These are phyloP conservation scores for Saposhnikovia divaricata DNA, from an alignment of 129 eudicot genomes.

Conservation along the genomic window DNA sequence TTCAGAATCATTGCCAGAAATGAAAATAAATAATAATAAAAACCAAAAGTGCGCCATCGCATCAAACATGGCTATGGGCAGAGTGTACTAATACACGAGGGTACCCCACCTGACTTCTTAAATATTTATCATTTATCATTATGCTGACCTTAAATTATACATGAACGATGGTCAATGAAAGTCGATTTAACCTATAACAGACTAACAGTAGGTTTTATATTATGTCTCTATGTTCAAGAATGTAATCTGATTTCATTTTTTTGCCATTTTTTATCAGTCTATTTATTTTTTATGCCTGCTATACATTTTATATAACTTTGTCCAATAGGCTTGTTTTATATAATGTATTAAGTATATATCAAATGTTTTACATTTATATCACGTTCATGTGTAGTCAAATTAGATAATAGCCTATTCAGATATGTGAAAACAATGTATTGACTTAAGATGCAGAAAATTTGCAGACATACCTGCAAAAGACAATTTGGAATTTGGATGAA, in stretches of 20 bases:
- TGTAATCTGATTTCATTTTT: neutral
- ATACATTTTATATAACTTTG: neutral
- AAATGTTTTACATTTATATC: neutral
- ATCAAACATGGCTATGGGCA: neutral
- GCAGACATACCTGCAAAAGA: conserved; percentile 64
- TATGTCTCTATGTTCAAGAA: neutral
- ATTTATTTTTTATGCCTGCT: neutral
- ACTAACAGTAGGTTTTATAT: neutral
- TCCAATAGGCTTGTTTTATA: neutral
- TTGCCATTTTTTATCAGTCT: neutral
- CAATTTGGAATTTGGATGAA: conserved; percentile 73
- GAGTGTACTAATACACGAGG: neutral
- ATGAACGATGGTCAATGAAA: neutral
- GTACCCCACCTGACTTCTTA: neutral
- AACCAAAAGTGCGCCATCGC: neutral
- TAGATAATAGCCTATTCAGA: neutral
- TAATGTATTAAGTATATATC: neutral
- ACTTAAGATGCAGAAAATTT: neutral
- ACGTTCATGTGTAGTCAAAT: neutral
- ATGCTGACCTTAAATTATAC: neutral
- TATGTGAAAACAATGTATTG: conserved; percentile 1
- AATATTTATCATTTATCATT: neutral
- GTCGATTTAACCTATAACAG: neutral
- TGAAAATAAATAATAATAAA: neutral
- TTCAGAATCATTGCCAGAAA: neutral